A percentile compares a stretch with the other conserved stretches of the same genome.
phyloP scores from a whole-genome alignment of 192 early-diverging fungal genomes.

The Spizellomyces punctatus region DNA sequence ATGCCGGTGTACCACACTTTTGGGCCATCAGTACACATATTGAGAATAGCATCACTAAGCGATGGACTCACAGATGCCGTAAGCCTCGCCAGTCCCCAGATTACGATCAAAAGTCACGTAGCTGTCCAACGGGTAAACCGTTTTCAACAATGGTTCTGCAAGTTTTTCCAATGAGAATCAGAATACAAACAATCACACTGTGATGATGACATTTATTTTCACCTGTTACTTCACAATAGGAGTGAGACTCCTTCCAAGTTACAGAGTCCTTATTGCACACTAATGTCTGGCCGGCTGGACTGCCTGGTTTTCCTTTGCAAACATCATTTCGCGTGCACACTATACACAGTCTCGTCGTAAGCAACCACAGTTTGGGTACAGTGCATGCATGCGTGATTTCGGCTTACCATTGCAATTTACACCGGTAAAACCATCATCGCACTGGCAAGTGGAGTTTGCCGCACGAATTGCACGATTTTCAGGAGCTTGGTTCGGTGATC shows the following conservation, averaged over 20 bases:
- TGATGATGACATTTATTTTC: background rate
- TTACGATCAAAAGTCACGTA: constrained; percentile 44
- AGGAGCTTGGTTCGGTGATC: constrained; percentile 21
- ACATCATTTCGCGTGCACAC: constrained; percentile 47
- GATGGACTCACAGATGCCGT: constrained; percentile 3
- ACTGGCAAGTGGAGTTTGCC: constrained; percentile 32
- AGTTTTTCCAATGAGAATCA: background rate
- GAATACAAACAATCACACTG: background rate
- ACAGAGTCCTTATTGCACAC: constrained; percentile 57
- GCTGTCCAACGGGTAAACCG: constrained; percentile 46
- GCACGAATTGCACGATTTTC: constrained; percentile 17
- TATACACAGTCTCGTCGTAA: background rate
- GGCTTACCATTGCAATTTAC: constrained; percentile 53
- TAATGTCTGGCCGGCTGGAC: constrained; percentile 34
- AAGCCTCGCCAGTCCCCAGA: constrained; percentile 28
- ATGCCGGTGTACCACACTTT: constrained; percentile 50
- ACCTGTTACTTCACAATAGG: constrained; percentile 47
- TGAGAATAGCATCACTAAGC: too few relatives aligned
- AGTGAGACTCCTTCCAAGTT: constrained; percentile 41
- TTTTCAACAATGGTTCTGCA: constrained; percentile 35
- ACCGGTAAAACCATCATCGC: constrained; percentile 61
- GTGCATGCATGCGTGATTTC: background rate
- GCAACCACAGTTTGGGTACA: background rate
- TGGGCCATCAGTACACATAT: too few relatives aligned
- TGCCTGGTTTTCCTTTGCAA: constrained; percentile 40